These are phyloP conservation scores for Lotus japonicus DNA, from an alignment of 306 rosid genomes.

Conservation along the genomic window DNA sequence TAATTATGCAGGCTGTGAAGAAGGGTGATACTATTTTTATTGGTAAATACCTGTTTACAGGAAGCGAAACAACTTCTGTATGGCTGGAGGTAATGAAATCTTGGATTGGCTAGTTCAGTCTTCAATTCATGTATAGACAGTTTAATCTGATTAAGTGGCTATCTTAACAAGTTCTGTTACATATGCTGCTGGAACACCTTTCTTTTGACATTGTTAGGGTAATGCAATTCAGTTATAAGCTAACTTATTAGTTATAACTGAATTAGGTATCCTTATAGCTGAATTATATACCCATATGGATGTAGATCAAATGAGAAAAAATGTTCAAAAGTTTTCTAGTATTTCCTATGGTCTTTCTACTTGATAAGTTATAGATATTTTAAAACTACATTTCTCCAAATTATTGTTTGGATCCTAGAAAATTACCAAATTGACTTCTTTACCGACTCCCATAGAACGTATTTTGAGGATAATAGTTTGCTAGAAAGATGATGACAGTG, in stretches of 20 bases:
- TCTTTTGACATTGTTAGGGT: background rate
- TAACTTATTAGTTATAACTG: too few relatives aligned
- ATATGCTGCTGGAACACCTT: background rate
- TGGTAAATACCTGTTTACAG: conserved; percentile 33
- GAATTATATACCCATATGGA: background rate
- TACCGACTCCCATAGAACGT: background rate
- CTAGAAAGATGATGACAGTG: background rate
- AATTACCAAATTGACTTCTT: background rate
- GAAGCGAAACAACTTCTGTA: conserved; percentile 39
- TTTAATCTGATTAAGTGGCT: background rate
- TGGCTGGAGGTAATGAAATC: conserved; percentile 34
- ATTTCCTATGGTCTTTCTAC: background rate
- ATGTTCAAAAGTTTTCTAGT: background rate
- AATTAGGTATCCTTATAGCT: too few relatives aligned
- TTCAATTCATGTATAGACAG: background rate
- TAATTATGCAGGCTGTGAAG: conserved; percentile 35
- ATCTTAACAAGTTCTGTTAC: background rate
- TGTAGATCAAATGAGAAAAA: background rate
- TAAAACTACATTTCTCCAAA: background rate
- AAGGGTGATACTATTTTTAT: conserved; percentile 41
- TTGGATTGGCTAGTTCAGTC: background rate
- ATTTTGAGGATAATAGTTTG: background rate
- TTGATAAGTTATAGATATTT: background rate
- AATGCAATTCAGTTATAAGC: background rate
- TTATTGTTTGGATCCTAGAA: background rate